Conservation (phyloP, 2,329 filamentous ascomycete species). For the Alternaria angustiovoidea region DNA sequence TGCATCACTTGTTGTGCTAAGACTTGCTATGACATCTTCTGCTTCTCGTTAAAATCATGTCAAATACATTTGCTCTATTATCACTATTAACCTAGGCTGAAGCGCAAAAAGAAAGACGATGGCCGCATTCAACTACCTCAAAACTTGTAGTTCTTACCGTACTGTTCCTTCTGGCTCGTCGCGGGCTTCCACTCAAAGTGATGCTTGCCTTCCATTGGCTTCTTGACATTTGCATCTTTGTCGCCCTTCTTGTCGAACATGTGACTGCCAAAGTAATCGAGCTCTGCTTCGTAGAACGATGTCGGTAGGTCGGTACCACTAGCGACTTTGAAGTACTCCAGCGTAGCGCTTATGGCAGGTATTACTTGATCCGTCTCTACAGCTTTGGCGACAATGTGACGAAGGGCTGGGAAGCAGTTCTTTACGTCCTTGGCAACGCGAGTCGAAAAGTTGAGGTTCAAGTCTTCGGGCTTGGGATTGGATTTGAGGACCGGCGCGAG, state of each 20-base stretch:
- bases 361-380: constrained; percentile 67
- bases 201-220: constrained; percentile 64
- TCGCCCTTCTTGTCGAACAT: constrained; percentile 69
- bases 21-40: not conserved
- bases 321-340: constrained; percentile 74
- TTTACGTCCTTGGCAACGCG: constrained; percentile 64
- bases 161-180: constrained; percentile 32
- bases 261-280: constrained; percentile 75
- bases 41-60: not conserved
- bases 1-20: not conserved
- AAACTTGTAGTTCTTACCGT: constrained; percentile 25
- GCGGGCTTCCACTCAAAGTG: constrained; percentile 70
- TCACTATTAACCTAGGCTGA: not conserved
- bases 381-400: constrained; percentile 63
- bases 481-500: constrained; percentile 58
- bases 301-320: constrained; percentile 69
- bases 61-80: not conserved
- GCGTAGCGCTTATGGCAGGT: constrained; percentile 66
- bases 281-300: constrained; percentile 73
- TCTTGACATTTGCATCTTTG: constrained; percentile 53
- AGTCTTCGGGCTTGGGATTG: constrained; percentile 51
- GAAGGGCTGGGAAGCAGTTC: constrained; percentile 60
- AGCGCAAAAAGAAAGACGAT: not conserved
- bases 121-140: not conserved
- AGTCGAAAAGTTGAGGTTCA: constrained; percentile 54